phyloP scores from a whole-genome alignment of 139 green algal genomes.

The Chlamydomonas incerta region DNA sequence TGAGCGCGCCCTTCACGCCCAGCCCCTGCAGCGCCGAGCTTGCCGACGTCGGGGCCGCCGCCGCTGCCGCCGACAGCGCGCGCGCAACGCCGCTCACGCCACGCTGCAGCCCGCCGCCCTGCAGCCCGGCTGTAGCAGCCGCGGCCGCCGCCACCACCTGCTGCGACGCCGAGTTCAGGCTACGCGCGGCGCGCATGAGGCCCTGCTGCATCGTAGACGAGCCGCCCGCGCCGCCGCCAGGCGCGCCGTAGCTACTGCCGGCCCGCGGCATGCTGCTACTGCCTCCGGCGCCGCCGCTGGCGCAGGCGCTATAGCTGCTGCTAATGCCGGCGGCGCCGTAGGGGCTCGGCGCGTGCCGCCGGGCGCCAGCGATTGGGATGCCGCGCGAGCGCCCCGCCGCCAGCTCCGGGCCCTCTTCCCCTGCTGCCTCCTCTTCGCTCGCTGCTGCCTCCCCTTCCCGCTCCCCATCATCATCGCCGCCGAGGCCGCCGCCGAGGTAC shows the following conservation, averaged over 20 bases:
- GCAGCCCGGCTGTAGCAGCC: neutral
- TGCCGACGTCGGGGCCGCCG: neutral
- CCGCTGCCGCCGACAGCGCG: constrained; percentile 2
- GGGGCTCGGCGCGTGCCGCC: too few relatives aligned
- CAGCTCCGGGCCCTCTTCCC: too few relatives aligned
- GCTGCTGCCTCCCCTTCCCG: too few relatives aligned
- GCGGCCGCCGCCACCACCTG: neutral
- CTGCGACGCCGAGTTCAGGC: constrained; percentile 7
- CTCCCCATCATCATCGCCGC: neutral
- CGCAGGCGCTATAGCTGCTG: too few relatives aligned
- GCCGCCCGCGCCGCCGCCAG: neutral
- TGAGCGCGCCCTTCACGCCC: constrained; percentile 22
- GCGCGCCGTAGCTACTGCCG: neutral
- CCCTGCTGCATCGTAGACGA: neutral
- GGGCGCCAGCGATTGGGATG: too few relatives aligned
- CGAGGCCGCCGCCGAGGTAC: too few relatives aligned
- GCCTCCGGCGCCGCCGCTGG: too few relatives aligned
- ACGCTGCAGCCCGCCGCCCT: constrained; percentile 8
- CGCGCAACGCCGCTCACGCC: constrained; percentile 15
- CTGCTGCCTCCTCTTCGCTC: too few relatives aligned
- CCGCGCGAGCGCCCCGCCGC: too few relatives aligned
- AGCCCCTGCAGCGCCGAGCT: constrained; percentile 1
- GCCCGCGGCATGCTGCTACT: neutral
- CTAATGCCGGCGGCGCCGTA: too few relatives aligned
- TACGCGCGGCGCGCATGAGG: neutral